Percentiles rank a stretch among this genome's conserved stretches.
Conservation (phyloP, 2,329 filamentous ascomycete species). For the Orbilia brochopaga region DNA sequence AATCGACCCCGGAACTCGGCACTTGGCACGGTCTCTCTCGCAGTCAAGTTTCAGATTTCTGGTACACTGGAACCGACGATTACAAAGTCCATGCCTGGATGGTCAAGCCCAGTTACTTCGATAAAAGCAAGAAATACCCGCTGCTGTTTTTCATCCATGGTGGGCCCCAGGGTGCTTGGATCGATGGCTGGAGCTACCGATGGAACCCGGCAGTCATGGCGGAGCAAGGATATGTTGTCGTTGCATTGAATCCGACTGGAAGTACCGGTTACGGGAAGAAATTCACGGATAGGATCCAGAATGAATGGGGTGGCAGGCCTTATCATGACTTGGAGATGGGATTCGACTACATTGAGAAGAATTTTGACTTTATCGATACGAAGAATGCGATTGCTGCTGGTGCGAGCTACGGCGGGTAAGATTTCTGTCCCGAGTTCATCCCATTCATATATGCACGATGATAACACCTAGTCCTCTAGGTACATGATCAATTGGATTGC, state of each 20-base stretch:
- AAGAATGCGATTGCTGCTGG: conserved; percentile 73
- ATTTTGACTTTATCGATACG: conserved; percentile 69
- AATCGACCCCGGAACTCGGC: conserved; percentile 19
- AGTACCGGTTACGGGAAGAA: conserved; percentile 81
- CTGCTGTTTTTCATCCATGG: conserved; percentile 81
- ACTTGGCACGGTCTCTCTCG: conserved; percentile 64
- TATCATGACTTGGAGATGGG: conserved; percentile 81
- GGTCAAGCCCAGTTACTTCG: conserved; percentile 71
- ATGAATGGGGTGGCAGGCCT: conserved; percentile 80
- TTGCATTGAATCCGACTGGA: conserved; percentile 82
- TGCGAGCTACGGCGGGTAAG: conserved; percentile 71
- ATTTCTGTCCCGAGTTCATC: not conserved
- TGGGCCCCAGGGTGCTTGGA: conserved; percentile 79
- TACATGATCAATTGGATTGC: conserved; percentile 92
- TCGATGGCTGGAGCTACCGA: conserved; percentile 76
- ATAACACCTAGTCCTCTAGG: conserved; percentile 1
- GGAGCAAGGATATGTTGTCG: conserved; percentile 83
- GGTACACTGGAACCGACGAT: conserved; percentile 69
- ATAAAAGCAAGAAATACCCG: conserved; percentile 74
- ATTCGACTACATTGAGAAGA: conserved; percentile 73
- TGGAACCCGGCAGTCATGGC: conserved; percentile 89
- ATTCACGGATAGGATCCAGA: conserved; percentile 75
- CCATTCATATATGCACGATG: not conserved
- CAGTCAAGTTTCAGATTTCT: conserved; percentile 70
- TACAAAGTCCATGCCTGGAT: conserved; percentile 74